Conservation (phyloP, 768 basidiomycete genomes). For the Suillus weaverae region DNA sequence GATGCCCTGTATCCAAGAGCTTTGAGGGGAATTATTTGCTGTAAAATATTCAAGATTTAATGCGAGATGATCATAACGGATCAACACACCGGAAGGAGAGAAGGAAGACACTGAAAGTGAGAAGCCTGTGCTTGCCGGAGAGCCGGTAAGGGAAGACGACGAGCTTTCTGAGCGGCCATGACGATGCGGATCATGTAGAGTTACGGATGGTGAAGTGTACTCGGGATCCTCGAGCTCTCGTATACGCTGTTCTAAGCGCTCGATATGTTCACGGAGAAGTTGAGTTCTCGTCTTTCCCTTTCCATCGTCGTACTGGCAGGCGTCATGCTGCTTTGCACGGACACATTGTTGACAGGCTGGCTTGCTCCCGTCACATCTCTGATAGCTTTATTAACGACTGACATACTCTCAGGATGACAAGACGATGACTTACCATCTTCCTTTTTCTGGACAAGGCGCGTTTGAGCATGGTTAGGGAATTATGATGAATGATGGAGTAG, state of each 20-base stretch:
- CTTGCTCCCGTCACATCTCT: constrained; percentile 79
- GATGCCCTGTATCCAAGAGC: constrained; percentile 49
- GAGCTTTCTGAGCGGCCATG: constrained; percentile 45
- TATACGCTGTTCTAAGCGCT: constrained; percentile 68
- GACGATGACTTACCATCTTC: constrained; percentile 54
- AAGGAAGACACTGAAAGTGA: constrained; percentile 61
- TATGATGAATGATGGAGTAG: neutral
- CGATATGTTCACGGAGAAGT: constrained; percentile 74
- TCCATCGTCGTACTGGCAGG: constrained; percentile 82
- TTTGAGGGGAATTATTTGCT: constrained; percentile 52
- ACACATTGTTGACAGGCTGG: constrained; percentile 79
- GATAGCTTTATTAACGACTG: constrained; percentile 16
- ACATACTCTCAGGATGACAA: neutral
- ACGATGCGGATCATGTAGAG: constrained; percentile 66
- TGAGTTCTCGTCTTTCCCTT: constrained; percentile 83
- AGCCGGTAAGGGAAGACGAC: constrained; percentile 50
- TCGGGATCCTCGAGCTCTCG: constrained; percentile 77
- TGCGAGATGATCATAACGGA: neutral
- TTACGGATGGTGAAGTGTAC: constrained; percentile 65
- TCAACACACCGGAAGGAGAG: constrained; percentile 48
- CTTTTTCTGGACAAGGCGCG: constrained; percentile 49
- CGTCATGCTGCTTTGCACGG: constrained; percentile 73
- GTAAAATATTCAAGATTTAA: constrained; percentile 13
- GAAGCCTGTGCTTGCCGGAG: constrained; percentile 51
- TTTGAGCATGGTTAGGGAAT: constrained; percentile 16